These are phyloP conservation scores for Botryosphaeria dothidea DNA, from an alignment of 2,329 filamentous ascomycete genomes.

Conservation along the genomic window DNA sequence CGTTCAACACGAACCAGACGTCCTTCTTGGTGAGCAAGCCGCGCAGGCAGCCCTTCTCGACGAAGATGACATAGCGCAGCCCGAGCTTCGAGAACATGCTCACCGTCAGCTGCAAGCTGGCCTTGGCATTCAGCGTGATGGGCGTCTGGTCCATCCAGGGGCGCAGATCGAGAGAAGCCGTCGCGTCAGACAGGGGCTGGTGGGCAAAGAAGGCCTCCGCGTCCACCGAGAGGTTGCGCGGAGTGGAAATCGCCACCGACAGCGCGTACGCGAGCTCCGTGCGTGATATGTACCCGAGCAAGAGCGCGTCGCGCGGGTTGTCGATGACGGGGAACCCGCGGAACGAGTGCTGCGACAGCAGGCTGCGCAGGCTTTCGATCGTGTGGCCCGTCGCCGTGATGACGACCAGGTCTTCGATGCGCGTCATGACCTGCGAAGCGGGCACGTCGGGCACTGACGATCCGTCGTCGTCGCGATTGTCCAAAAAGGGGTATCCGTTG, in stretches of 20 bases:
- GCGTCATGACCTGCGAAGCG: conserved; percentile 88
- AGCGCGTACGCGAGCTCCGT: conserved; percentile 86
- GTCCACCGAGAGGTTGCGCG: conserved; percentile 63
- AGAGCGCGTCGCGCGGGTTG: conserved; percentile 71
- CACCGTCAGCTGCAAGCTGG: conserved; percentile 79
- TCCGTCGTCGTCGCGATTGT: conserved; percentile 63
- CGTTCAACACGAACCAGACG: conserved; percentile 89
- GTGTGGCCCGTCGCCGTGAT: conserved; percentile 88
- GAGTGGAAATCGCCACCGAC: conserved; percentile 59
- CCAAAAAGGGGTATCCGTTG: conserved; percentile 92
- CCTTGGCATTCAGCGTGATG: conserved; percentile 78
- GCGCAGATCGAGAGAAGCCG: conserved; percentile 78
- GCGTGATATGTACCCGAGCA: conserved; percentile 92
- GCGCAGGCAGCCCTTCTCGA: conserved; percentile 76
- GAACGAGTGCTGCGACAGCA: conserved; percentile 74
- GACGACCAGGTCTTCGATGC: conserved; percentile 84
- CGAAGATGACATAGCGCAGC: conserved; percentile 85
- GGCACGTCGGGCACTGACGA: conserved; percentile 76
- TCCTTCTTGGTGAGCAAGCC: conserved; percentile 97
- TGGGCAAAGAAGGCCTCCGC: conserved; percentile 84
- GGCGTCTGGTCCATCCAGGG: conserved; percentile 99
- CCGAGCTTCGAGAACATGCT: conserved; percentile 95
- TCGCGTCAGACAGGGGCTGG: conserved; percentile 72
- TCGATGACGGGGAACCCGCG: conserved; percentile 91
- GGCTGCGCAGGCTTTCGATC: conserved; percentile 68